Percentiles rank a stretch among this genome's conserved stretches.
These are phyloP conservation scores for Claviceps monticola DNA, from an alignment of 2,329 filamentous ascomycete genomes.

Conservation along the genomic window DNA sequence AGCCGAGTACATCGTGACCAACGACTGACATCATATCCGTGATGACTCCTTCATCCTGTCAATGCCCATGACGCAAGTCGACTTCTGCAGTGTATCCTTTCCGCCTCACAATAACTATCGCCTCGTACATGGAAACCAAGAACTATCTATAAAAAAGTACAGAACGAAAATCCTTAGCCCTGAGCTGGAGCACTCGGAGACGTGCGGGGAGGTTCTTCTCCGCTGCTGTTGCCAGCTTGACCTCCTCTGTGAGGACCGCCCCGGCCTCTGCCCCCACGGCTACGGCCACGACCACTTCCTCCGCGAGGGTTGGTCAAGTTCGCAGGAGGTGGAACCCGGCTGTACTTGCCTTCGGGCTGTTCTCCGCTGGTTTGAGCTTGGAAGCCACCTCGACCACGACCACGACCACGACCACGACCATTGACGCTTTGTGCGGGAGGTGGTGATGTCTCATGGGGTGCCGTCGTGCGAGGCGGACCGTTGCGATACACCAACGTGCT, in stretches of 20 bases:
- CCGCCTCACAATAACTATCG: neutral
- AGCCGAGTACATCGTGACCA: neutral
- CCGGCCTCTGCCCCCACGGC: slow-evolving; percentile 24
- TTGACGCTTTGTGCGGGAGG: slow-evolving; percentile 15
- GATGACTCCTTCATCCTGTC: neutral
- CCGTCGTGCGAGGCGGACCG: slow-evolving; percentile 9
- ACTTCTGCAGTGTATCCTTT: neutral
- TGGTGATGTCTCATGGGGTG: slow-evolving; percentile 12
- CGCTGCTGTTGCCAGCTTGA: slow-evolving; percentile 17
- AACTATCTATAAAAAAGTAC: neutral
- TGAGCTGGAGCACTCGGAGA: slow-evolving; percentile 2
- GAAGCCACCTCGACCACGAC: slow-evolving; percentile 13
- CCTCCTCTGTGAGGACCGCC: slow-evolving; percentile 22
- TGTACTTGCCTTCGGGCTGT: slow-evolving; percentile 26
- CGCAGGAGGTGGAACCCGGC: slow-evolving; percentile 46
- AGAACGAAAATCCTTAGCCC: slow-evolving; percentile 5
- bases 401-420: slow-evolving; percentile 14
- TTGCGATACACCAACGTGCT: slow-evolving; percentile 40
- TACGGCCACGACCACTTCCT: slow-evolving; percentile 22
- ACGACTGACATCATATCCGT: neutral
- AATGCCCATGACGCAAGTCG: neutral
- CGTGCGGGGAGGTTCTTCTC: neutral
- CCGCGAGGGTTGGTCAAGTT: slow-evolving; percentile 34
- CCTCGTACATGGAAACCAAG: neutral
- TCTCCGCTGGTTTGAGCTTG: slow-evolving; percentile 8